Base-by-base conservation (phyloP, 345 rosid genomes). In the Hevea brasiliensis region DNA sequence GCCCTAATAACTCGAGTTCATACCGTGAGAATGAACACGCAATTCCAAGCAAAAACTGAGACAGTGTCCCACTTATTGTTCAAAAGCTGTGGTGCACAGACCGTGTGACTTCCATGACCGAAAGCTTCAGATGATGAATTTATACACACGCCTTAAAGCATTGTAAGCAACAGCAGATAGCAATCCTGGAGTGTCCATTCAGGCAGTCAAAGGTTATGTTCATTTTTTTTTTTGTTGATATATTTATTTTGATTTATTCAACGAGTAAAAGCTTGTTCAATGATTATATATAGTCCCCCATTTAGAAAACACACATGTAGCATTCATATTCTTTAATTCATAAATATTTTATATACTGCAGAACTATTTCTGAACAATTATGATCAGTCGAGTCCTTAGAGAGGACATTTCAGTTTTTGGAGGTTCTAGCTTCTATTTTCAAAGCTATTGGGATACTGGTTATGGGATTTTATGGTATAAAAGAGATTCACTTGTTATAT, bases 1-100 rank as follows among this genome's bases (percentile, higher is more conserved):
- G 82, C 67, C 72, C 57, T 72, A 58, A 62, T 61, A 88, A 84
- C 79, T 74, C 76, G 17, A 85, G 50, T 57, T 64, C 68, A 6
- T 77, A 58, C 70, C 40, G 73, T 75, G 77, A 81, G n/a, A 32
- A 32, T 4, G 15, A 32, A 2, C 37, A 32, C 26, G 20, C 58
- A 73, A 37, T 57, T 23, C 58, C 70, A 45, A 61, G 47, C 64
- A 15, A 60, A 40, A 8, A 62, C 48, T 7, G 35, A 59, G 47
- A 68, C 68, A 58, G 69, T 29, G 42, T 24, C 54, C 70, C 67
- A 32, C 45, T 8, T 54, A 54, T 15, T 37, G 40, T 37, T 41
- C 27, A 41, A 13, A 27, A 4, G 2, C 37, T 32, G 37, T 32
- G 37, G 37, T 32, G 37, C 37, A 32, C 42, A 51, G 68, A 48